Evolutionary conservation across 768 basidiomycete species (phyloP).

Genomic region (Boletus vermiculosoides): DNA sequence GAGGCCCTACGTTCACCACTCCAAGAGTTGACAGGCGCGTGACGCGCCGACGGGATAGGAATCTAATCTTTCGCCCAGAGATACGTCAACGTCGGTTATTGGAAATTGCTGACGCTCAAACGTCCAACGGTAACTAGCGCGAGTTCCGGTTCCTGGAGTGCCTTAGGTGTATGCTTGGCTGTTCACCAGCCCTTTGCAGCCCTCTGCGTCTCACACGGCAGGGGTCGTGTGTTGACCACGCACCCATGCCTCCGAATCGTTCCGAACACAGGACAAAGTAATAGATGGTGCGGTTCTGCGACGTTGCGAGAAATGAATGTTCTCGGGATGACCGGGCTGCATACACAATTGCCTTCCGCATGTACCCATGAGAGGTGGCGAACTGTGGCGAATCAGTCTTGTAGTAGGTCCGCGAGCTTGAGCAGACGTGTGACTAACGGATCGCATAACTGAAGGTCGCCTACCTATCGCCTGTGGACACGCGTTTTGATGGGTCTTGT

Average conservation of each 20-base stretch:
- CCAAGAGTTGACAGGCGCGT: background rate
- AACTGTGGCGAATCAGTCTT: slow-evolving; percentile 6
- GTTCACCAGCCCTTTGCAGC: slow-evolving; percentile 10
- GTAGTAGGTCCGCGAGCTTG: background rate
- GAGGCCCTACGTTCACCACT: background rate
- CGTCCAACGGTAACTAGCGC: background rate
- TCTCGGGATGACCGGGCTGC: background rate
- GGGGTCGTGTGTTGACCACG: slow-evolving; percentile 13
- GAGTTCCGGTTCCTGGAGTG: slow-evolving; percentile 22
- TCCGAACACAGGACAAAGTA: background rate
- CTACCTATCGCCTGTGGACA: slow-evolving; percentile 13
- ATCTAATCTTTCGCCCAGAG: background rate
- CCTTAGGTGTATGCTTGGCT: slow-evolving; percentile 14
- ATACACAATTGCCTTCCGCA: background rate
- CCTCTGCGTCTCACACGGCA: slow-evolving; percentile 4
- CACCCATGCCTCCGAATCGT: background rate
- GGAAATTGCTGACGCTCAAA: background rate
- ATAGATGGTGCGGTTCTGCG: background rate
- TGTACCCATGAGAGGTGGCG: background rate
- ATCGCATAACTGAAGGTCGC: slow-evolving; percentile 2
- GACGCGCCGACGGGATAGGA: background rate
- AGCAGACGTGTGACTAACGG: background rate
- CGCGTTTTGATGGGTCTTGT: slow-evolving; percentile 21
- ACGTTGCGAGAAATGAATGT: background rate
- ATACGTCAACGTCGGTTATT: background rate